A percentile compares a stretch with the other conserved stretches of the same genome.
phyloP scores from a whole-genome alignment of 768 basidiomycete genomes.

The Lentinula lateritia region DNA sequence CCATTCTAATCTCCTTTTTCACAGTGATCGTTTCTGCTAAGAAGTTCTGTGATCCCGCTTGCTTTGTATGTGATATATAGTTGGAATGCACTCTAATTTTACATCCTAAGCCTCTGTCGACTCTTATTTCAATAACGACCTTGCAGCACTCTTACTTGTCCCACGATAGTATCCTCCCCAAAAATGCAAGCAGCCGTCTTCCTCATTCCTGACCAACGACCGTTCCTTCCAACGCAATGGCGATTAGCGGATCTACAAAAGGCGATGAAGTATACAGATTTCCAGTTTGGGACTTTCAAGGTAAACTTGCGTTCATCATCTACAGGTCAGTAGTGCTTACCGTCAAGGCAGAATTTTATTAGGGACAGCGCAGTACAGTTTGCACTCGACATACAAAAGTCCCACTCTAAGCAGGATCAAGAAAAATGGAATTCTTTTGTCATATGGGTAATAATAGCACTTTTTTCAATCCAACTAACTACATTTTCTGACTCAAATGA shows the following conservation, averaged over 20 bases:
- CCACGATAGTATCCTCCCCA: neutral
- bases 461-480: neutral
- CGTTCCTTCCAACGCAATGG: neutral
- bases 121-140: neutral
- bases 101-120: neutral
- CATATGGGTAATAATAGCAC: neutral
- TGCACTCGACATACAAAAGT: neutral
- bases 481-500: neutral
- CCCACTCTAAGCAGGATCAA: neutral
- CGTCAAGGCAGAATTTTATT: neutral
- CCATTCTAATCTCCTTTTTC: neutral
- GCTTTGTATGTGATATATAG: neutral
- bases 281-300: neutral
- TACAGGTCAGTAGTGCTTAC: neutral
- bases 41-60: neutral
- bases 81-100: neutral
- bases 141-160: neutral
- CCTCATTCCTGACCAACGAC: neutral
- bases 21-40: conserved; percentile 49
- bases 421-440: neutral
- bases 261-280: neutral
- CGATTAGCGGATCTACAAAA: neutral
- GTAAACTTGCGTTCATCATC: neutral
- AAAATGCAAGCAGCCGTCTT: neutral
- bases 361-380: neutral